A percentile compares a stretch with the other conserved stretches of the same genome.
Conservation (phyloP, 2,329 filamentous ascomycete genomes). For the Diaporthe capsici region DNA sequence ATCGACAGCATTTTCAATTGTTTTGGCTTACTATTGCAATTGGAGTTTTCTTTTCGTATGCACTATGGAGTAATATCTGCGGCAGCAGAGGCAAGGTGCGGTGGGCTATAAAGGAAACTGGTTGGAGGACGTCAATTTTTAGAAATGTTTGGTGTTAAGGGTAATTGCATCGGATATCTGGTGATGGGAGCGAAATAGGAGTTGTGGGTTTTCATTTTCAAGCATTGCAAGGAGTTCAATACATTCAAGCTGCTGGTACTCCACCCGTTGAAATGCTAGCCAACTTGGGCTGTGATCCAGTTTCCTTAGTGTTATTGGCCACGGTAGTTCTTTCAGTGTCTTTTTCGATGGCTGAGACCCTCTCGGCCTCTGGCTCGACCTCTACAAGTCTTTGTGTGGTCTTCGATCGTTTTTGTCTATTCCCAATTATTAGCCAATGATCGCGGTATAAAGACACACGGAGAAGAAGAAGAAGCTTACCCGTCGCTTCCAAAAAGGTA, state of each 20-base stretch:
- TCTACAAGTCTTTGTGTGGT: neutral
- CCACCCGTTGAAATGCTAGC: neutral
- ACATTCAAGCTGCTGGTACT: neutral
- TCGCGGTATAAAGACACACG: too few relatives aligned
- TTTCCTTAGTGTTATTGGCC: neutral
- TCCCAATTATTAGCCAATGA: neutral
- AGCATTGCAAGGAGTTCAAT: neutral
- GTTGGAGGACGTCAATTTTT: neutral
- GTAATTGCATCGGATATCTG: conserved; percentile 1
- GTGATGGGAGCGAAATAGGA: conserved; percentile 11
- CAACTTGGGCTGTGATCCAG: neutral
- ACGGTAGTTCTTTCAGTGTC: neutral
- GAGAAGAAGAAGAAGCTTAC: neutral
- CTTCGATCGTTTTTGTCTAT: neutral
- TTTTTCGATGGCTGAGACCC: neutral
- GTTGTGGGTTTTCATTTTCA: neutral
- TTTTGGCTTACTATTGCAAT: neutral
- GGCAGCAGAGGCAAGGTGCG: neutral
- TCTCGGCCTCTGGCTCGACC: neutral
- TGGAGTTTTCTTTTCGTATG: neutral
- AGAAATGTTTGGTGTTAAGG: conserved; percentile 5
- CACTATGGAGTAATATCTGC: conserved; percentile 12
- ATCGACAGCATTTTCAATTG: neutral
- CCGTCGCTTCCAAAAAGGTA: conserved; percentile 33
- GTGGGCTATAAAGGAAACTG: neutral